Percentiles rank a stretch among this genome's conserved stretches.
These are phyloP conservation scores for Ailanthus altissimus DNA, from an alignment of 345 rosid species.

Conservation along the genomic window DNA sequence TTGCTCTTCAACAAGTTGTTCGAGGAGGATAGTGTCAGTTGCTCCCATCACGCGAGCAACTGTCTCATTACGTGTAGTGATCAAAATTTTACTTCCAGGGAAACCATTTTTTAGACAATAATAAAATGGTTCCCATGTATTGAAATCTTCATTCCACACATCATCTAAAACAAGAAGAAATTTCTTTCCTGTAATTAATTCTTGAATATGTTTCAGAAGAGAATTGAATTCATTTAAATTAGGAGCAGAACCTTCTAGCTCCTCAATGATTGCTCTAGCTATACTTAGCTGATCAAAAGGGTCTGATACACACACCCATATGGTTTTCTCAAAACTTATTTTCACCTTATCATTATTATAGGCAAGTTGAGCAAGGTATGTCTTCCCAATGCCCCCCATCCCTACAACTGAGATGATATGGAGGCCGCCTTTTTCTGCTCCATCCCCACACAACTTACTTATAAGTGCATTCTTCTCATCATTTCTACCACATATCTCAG, in stretches of 20 bases:
- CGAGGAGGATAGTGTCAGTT: background rate
- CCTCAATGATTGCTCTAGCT: background rate
- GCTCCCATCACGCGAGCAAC: background rate
- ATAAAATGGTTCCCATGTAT: background rate
- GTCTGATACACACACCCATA: background rate
- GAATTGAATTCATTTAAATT: background rate
- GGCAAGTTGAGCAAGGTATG: background rate
- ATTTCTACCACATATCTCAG: background rate
- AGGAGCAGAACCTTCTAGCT: too few relatives aligned
- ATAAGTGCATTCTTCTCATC: background rate
- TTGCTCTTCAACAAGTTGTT: background rate
- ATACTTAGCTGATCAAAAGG: background rate
- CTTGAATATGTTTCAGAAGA: background rate
- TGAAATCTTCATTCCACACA: background rate
- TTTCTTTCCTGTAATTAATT: background rate
- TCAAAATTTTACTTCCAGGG: background rate
- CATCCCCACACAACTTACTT: background rate
- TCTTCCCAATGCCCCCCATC: background rate
- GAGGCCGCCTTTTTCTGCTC: background rate
- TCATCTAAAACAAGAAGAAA: background rate
- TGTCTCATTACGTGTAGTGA: background rate
- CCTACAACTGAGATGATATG: background rate
- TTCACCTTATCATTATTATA: background rate
- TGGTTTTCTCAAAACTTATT: background rate
- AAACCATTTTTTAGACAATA: background rate